A percentile compares a stretch with the other conserved stretches of the same genome.
Conservation (phyloP, 192 early-diverging fungal species). For the Allomyces macrogynus region DNA sequence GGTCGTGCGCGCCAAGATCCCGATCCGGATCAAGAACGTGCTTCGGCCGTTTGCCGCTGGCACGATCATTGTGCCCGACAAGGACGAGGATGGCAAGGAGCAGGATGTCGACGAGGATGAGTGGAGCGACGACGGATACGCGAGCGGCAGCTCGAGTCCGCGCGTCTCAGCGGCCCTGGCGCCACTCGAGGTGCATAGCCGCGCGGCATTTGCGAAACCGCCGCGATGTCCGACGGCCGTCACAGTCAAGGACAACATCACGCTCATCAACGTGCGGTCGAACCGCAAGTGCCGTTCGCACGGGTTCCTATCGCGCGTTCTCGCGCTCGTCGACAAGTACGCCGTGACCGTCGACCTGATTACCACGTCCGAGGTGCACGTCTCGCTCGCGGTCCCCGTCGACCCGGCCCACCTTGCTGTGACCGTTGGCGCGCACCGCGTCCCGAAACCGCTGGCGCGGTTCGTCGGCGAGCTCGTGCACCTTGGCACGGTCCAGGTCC, state of each 20-base stretch:
- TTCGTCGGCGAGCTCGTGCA: conserved; percentile 60
- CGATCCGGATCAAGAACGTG: conserved; percentile 98
- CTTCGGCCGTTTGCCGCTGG: conserved; percentile 75
- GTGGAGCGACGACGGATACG: no score
- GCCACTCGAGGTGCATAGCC: conserved; percentile 4
- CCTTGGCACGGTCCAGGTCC: conserved; percentile 64
- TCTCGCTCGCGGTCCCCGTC: conserved; percentile 22
- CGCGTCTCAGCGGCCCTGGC: conserved; percentile 2
- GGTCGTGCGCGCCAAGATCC: conserved; percentile 85
- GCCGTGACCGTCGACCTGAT: conserved; percentile 85
- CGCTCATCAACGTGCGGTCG: conserved; percentile 89
- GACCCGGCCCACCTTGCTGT: conserved; percentile 14
- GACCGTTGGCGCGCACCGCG: conserved; percentile 40
- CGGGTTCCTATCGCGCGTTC: conserved; percentile 94
- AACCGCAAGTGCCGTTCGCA: conserved; percentile 88
- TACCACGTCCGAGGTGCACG: conserved; percentile 79
- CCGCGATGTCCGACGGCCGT: conserved; percentile 80
- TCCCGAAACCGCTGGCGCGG: conserved; percentile 48
- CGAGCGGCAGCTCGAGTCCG: no score
- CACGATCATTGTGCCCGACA: conserved; percentile 82
- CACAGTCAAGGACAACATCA: conserved; percentile 92
- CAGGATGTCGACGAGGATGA: no score
- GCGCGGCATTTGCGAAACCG: conserved; percentile 3
- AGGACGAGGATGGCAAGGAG: conserved; percentile 2
- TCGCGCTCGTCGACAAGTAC: conserved; percentile 68